phyloP scores from a whole-genome alignment of 148 eudicot species.

The Diospyros lotus region DNA sequence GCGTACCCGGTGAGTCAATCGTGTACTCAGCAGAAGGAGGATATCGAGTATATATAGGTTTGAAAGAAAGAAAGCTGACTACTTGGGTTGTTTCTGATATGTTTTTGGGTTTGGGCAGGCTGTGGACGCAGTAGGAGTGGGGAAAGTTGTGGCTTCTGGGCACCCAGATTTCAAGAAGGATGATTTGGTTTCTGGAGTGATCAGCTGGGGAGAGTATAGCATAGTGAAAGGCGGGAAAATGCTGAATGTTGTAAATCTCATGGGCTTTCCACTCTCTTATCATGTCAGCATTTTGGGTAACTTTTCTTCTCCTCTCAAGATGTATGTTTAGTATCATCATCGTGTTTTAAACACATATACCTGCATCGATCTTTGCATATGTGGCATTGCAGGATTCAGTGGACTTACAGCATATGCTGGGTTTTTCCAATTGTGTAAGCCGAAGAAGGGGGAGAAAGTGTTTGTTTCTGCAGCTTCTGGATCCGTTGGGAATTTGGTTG shows the following conservation, averaged over 20 bases:
- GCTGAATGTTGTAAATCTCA: slow-evolving; percentile 33
- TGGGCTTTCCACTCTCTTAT: slow-evolving; percentile 48
- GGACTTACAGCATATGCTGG: slow-evolving; percentile 70
- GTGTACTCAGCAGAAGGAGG: no score
- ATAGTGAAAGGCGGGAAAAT: slow-evolving; percentile 18
- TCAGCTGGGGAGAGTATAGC: slow-evolving; percentile 49
- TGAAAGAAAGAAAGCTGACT: background rate
- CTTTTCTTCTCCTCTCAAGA: background rate
- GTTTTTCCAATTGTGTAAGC: slow-evolving; percentile 44
- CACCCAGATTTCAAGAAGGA: slow-evolving; percentile 35
- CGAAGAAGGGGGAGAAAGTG: slow-evolving; percentile 55
- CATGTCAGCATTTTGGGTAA: slow-evolving; percentile 50
- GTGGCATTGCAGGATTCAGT: slow-evolving; percentile 26
- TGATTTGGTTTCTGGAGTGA: slow-evolving; percentile 44
- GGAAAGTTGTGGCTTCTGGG: slow-evolving; percentile 47
- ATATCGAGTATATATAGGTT: no score
- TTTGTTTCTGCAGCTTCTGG: slow-evolving; percentile 76
- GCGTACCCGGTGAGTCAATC: no score
- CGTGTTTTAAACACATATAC: no score
- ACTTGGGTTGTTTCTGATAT: background rate
- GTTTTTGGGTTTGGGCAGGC: slow-evolving; percentile 10
- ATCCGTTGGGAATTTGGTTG: slow-evolving; percentile 62
- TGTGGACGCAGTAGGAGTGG: slow-evolving; percentile 41
- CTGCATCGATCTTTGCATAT: no score
- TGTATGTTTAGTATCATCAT: no score